These are phyloP conservation scores for Castanea sativa DNA, from an alignment of 306 rosid genomes.

Conservation along the genomic window DNA sequence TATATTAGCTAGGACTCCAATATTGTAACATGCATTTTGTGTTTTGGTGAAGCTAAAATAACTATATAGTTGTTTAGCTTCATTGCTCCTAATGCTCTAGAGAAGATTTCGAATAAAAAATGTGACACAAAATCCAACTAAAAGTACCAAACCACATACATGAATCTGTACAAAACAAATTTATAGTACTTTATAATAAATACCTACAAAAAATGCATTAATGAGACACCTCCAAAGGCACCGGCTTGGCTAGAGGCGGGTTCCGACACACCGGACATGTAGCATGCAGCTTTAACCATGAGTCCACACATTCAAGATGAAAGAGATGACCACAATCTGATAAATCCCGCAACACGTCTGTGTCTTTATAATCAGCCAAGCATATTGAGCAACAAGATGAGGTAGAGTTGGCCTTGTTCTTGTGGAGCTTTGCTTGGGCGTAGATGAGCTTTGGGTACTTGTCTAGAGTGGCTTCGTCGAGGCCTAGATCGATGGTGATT, in stretches of 20 bases:
- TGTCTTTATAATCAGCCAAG: slow-evolving; percentile 9
- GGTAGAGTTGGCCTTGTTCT: neutral
- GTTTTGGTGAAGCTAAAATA: too few relatives aligned
- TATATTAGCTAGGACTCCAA: too few relatives aligned
- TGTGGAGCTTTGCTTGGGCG: neutral
- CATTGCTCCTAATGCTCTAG: too few relatives aligned
- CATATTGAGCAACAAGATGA: slow-evolving; percentile 15
- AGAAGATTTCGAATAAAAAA: too few relatives aligned
- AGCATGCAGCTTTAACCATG: neutral
- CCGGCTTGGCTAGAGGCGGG: neutral
- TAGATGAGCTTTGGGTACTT: slow-evolving; percentile 9
- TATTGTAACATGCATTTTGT: too few relatives aligned
- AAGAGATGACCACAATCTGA: neutral
- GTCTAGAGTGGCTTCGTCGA: neutral
- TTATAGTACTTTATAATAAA: too few relatives aligned
- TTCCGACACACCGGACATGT: neutral
- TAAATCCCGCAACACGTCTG: neutral
- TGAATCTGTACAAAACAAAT: too few relatives aligned
- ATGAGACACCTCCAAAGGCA: neutral
- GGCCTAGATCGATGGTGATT: neutral
- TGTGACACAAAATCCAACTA: too few relatives aligned
- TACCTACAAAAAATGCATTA: too few relatives aligned
- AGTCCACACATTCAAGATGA: neutral
- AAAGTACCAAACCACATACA: too few relatives aligned
- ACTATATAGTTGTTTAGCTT: too few relatives aligned